Evolutionary conservation across 257 asterid species (phyloP), one percentile per base, ranked within the genome.

Genomic region (Solanum boliviense): DNA sequence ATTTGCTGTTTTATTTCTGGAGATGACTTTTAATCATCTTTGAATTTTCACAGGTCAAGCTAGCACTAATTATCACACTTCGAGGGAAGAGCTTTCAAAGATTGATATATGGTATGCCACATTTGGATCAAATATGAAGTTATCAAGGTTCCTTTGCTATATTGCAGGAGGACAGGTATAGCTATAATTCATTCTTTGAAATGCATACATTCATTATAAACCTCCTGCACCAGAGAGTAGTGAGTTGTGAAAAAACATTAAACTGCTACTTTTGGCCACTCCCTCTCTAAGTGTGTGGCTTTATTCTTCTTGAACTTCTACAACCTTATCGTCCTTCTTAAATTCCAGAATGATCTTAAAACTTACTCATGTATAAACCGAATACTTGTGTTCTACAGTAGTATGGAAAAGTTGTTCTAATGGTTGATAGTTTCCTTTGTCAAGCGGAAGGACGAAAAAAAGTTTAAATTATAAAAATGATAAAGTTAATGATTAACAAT

Each of bases 91-190:
- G 88, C 95, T 94, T 88, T 92, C 95, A 13, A 92, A 92, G 90
- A 90, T 92, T 86, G 73, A 92, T 79, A 29, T 95, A 83, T 97
- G 98, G 98, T 97, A 95, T 92, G 99, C 99, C 56, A 52, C 95
- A 48, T 97, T 25, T 88, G 99, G 99, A 89, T 97, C 98, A 89
- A 97, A 95, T 90, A 95, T 95, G 97, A 87, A 88, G 84, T 71
- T 71, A 52, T 87, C 98, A 68, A 93, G 99, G 91, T 93, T 97
- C 83, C 89, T 71, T 46, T 95, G 99, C 92, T 97, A 97, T 90
- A 93, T 97, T 89, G 93, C 92, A 90, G 98, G 98, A 89, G 99
- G 98, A 86, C 94, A 94, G 98, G 98, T 96, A 93, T 78, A 89
- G 67, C 71, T 52, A 52, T 71, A 25, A 48, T 82, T 36, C 41